Evolutionary conservation across 805 yeast species (phyloP).

Genomic region (Candida ponderosae): DNA sequence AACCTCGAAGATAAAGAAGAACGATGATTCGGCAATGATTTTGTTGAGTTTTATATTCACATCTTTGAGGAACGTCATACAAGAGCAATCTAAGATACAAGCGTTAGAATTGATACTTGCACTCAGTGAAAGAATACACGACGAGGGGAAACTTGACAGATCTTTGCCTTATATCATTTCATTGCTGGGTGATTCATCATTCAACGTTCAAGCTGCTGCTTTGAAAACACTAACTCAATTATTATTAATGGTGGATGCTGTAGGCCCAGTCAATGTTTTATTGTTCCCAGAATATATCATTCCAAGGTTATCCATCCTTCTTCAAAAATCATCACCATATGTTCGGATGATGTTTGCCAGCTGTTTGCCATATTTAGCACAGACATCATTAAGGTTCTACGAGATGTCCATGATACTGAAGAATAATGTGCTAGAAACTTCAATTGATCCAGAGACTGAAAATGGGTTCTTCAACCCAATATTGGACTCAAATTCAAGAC

Average conservation of each 20-base stretch:
- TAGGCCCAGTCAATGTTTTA: conserved; percentile 69
- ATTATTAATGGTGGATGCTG: conserved; percentile 48
- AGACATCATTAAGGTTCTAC: conserved; percentile 53
- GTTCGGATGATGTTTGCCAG: conserved; percentile 65
- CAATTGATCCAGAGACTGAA: conserved; percentile 38
- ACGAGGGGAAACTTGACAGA: conserved; percentile 80
- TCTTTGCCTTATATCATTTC: conserved; percentile 72
- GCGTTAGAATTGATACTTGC: conserved; percentile 75
- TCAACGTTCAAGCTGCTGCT: conserved; percentile 61
- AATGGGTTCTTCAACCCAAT: conserved; percentile 26
- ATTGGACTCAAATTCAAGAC: conserved; percentile 28
- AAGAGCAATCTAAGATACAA: conserved; percentile 50
- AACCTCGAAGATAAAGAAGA: conserved; percentile 21
- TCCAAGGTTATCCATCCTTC: conserved; percentile 52
- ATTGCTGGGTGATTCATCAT: conserved; percentile 61
- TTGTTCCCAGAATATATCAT: conserved; percentile 77
- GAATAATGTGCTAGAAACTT: conserved; percentile 22
- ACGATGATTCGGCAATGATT: conserved; percentile 46
- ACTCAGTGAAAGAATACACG: conserved; percentile 67
- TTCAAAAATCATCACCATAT: conserved; percentile 31
- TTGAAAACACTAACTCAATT: conserved; percentile 61
- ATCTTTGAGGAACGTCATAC: conserved; percentile 50
- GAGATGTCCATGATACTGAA: conserved; percentile 49
- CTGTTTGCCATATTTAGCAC: conserved; percentile 67
- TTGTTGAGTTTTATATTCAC: conserved; percentile 52